Conservation (phyloP, 257 asterid genomes). For the Solanum verrucosum region DNA sequence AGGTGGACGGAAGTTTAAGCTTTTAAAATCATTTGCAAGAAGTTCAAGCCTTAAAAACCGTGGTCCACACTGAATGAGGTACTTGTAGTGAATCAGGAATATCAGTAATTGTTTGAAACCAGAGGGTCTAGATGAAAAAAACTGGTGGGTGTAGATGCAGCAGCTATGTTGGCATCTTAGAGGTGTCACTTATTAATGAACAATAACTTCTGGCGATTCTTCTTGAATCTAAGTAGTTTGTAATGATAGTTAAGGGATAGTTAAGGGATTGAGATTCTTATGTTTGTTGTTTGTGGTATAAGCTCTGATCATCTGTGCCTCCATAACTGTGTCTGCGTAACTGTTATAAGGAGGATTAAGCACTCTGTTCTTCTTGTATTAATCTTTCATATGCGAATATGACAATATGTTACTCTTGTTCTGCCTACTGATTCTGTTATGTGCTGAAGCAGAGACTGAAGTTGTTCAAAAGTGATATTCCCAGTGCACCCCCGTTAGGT, state of each 20-base stretch:
- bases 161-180: not conserved
- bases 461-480: constrained; percentile 27
- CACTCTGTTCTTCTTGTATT: not conserved
- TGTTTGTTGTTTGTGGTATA: not conserved
- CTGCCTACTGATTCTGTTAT: constrained; percentile 16
- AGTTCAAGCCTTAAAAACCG: not conserved
- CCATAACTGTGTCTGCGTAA: not conserved
- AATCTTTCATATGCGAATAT: not conserved
- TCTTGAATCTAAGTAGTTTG: not conserved
- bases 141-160: not conserved
- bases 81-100: not conserved
- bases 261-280: not conserved
- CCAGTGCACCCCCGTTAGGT: constrained; percentile 79
- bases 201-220: not conserved
- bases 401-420: not conserved
- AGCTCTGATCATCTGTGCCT: not conserved
- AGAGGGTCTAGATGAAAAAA: not conserved
- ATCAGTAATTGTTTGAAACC: not conserved
- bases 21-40: not conserved
- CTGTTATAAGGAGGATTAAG: not conserved
- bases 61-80: not conserved
- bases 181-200: not conserved
- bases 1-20: not conserved
- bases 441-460: constrained; percentile 15
- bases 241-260: not conserved